Percentiles rank a stretch among this genome's conserved stretches.
These are phyloP conservation scores for Solanum sparsipilum DNA, from an alignment of 257 asterid genomes.

Conservation along the genomic window DNA sequence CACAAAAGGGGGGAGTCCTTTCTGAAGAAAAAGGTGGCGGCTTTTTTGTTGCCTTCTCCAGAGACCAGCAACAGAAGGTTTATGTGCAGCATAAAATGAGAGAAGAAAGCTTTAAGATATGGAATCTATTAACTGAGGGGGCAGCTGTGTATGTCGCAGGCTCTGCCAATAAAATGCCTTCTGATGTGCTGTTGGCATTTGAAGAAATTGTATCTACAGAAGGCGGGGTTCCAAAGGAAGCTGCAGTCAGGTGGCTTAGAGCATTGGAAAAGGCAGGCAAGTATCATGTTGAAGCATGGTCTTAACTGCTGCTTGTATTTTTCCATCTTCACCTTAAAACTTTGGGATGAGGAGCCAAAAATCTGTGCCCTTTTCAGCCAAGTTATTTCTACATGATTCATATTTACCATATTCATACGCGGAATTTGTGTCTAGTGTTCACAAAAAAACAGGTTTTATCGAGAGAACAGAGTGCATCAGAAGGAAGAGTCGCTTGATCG, in stretches of 20 bases:
- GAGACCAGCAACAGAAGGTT: conserved; percentile 72
- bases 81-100: conserved; percentile 84
- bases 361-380: neutral
- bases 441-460: neutral
- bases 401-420: neutral
- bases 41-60: conserved; percentile 77
- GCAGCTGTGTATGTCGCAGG: conserved; percentile 85
- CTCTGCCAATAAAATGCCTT: conserved; percentile 88
- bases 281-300: conserved; percentile 94
- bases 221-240: conserved; percentile 59
- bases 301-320: conserved; percentile 16
- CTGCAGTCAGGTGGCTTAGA: conserved; percentile 55
- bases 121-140: conserved; percentile 64
- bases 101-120: conserved; percentile 52
- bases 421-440: neutral
- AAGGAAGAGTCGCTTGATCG: neutral
- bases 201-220: conserved; percentile 62
- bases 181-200: conserved; percentile 62
- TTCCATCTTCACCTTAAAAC: neutral
- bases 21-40: conserved; percentile 88
- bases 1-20: conserved; percentile 52
- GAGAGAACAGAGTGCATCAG: neutral
- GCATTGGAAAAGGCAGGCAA: conserved; percentile 68
- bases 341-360: neutral
- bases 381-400: neutral